Evolutionary conservation across 2,329 filamentous ascomycete genomes (phyloP).

Genomic region (Calycina marina): DNA sequence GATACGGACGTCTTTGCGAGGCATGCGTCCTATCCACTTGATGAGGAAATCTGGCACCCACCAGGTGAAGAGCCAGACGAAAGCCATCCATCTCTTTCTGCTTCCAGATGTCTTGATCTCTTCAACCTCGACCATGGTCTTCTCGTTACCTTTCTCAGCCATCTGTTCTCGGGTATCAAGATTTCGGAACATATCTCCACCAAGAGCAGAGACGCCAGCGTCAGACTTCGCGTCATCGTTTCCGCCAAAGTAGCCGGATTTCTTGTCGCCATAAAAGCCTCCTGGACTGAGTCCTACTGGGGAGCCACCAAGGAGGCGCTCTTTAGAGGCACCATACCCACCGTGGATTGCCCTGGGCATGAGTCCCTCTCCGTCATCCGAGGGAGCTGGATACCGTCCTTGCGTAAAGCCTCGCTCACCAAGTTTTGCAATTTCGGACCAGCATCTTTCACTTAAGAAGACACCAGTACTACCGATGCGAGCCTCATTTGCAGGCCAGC

Average conservation of each 20-base stretch:
- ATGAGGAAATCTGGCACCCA: constrained; percentile 77
- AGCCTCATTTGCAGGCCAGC: constrained; percentile 86
- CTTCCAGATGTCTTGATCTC: constrained; percentile 62
- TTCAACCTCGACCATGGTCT: constrained; percentile 81
- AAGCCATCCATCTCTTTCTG: constrained; percentile 79
- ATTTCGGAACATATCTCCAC: constrained; percentile 97
- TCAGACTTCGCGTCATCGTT: constrained; percentile 76
- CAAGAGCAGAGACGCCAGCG: constrained; percentile 79
- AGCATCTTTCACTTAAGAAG: constrained; percentile 90
- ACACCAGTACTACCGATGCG: constrained; percentile 83
- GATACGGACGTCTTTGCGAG: constrained; percentile 78
- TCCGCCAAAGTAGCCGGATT: constrained; percentile 64
- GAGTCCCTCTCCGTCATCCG: constrained; percentile 49
- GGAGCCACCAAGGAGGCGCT: constrained; percentile 34
- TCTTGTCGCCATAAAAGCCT: constrained; percentile 58
- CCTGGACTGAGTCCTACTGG: constrained; percentile 38
- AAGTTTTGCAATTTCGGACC: constrained; percentile 76
- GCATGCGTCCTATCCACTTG: constrained; percentile 64
- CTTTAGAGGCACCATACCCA: constrained; percentile 46
- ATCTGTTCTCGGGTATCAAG: constrained; percentile 87
- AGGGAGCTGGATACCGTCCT: constrained; percentile 36
- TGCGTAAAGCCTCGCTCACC: constrained; percentile 43
- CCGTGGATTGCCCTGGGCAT: constrained; percentile 35
- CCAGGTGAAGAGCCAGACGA: constrained; percentile 76
- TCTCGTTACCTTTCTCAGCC: constrained; percentile 87